phyloP scores from a whole-genome alignment of 192 early-diverging fungal species.

The Geranomyces variabilis region DNA sequence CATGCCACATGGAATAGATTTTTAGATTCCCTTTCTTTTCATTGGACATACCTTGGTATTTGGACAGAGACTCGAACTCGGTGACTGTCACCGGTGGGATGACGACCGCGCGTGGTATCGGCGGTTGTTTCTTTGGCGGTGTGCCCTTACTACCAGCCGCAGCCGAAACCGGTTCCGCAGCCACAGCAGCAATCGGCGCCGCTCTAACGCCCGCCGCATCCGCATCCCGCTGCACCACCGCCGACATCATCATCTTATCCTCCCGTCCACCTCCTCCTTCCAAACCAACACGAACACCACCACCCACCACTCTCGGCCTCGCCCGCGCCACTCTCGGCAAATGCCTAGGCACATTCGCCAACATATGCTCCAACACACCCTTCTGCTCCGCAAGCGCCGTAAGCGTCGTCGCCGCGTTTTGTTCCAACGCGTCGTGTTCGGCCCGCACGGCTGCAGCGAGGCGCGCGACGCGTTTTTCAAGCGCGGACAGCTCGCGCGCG shows the following conservation, averaged over 20 bases:
- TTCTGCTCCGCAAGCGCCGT: constrained; percentile 6
- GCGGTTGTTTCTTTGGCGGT: neutral
- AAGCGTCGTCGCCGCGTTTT: neutral
- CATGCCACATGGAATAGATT: neutral
- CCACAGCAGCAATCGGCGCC: neutral
- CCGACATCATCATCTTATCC: neutral
- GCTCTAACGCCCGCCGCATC: neutral
- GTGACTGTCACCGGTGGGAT: constrained; percentile 30
- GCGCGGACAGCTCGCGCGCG: neutral
- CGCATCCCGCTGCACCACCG: neutral
- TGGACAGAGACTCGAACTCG: constrained; percentile 41
- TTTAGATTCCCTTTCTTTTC: neutral
- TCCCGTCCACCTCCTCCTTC: too few relatives aligned
- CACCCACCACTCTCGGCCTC: too few relatives aligned
- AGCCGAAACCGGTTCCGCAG: too few relatives aligned
- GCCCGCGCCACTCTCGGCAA: neutral
- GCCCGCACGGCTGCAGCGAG: neutral
- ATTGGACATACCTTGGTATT: constrained; percentile 39
- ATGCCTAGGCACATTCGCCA: constrained; percentile 21
- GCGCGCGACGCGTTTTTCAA: constrained; percentile 9
- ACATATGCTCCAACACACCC: constrained; percentile 25
- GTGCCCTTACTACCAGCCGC: too few relatives aligned
- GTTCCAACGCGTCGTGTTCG: constrained; percentile 8
- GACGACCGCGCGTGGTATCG: neutral
- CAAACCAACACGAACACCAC: too few relatives aligned